These are phyloP conservation scores for Daedaleopsis nitida DNA, from an alignment of 768 basidiomycete genomes.

Conservation along the genomic window DNA sequence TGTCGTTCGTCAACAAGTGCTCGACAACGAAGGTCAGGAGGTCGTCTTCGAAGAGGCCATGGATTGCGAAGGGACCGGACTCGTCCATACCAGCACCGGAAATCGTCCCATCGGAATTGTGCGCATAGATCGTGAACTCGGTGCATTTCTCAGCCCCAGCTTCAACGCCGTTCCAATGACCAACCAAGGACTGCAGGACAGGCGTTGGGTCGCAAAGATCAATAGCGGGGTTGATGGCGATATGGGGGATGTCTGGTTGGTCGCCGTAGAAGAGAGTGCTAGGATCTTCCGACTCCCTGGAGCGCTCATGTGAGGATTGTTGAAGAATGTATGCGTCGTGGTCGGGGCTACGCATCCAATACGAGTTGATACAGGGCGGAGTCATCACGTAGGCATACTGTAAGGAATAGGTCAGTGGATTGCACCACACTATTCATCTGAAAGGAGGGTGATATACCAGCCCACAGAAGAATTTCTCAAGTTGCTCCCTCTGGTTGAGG, in stretches of 20 bases:
- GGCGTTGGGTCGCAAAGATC: neutral
- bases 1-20: neutral
- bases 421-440: no score
- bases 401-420: neutral
- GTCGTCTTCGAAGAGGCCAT: neutral
- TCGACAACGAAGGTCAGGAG: conserved; percentile 1
- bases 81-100: conserved; percentile 6
- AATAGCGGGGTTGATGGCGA: neutral
- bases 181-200: neutral
- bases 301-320: neutral
- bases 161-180: conserved; percentile 9
- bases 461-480: conserved; percentile 13
- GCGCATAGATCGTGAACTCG: neutral
- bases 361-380: neutral
- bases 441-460: conserved; percentile 9
- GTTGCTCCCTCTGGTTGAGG: neutral
- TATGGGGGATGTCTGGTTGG: neutral
- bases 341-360: neutral
- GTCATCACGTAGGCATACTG: neutral
- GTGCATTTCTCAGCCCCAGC: neutral
- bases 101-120: neutral
- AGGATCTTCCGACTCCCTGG: neutral
- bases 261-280: neutral
- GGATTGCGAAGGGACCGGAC: conserved; percentile 4
- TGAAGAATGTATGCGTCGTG: neutral